Evolutionary conservation across 1,284 basidiomycete species (phyloP), one percentile per base, ranked within the genome.

Genomic region (Heliocybe sulcata): DNA sequence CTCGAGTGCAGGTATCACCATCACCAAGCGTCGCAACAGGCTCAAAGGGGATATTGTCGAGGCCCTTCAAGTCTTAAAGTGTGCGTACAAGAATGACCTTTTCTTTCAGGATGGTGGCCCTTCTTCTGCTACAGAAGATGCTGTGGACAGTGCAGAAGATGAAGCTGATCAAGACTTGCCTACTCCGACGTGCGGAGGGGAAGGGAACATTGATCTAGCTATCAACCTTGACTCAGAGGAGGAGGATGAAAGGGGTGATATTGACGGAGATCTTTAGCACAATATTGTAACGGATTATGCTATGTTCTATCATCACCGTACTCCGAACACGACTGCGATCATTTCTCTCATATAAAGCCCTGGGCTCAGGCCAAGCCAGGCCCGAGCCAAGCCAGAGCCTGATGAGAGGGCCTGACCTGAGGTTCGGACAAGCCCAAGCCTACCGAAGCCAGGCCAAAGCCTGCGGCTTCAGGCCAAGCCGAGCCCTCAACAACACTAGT

Each of bases 1-100:
- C 49, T 62, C 59, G 1, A 50, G 49, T 4, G 65, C 49, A 11
- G 59, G 61, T 1, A 61, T 63, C 50, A 64, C 62, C 11, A 58
- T 65, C 29, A 59, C 50, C 25, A 59, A 63, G 22, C 56, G 26
- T 14, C 57, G 63, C 12, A 64, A 56, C 26, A 51, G 55, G 1
- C 59, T 65, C 23, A 60, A 64, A 23, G 61, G 42, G 0, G 62
- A 66, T 33, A 58, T 63, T 42, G 67, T 75, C 26, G 69, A 76
- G 54, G 73, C 70, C 1, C 52, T 76, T 1, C 70, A 76, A 54
- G 62, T 61, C 25, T 45, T 74, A 1, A 75, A 74, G 57, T 68
- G 63, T 51, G 29, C 60, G 2, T 42, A 68, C 25, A 56, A 59
- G 2, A 56, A 63, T 27, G 67, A 71, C 49, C 55, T 71, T 2